These are phyloP conservation scores for Xylariaceae sp. DNA, from an alignment of 2,329 filamentous ascomycete species.

Conservation along the genomic window DNA sequence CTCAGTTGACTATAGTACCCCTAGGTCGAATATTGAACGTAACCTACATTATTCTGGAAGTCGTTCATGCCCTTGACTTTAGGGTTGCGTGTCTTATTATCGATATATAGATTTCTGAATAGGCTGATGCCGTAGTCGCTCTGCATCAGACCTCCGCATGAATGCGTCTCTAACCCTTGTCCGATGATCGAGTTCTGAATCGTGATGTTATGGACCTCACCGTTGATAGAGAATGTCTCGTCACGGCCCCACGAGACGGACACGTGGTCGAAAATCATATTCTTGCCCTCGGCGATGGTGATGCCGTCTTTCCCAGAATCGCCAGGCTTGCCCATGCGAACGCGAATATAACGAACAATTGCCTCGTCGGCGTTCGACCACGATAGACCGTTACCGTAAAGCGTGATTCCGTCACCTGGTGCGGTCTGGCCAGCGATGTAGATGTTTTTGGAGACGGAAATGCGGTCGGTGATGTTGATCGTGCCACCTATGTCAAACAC, in stretches of 20 bases:
- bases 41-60: conserved; percentile 47
- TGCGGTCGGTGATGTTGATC: conserved; percentile 49
- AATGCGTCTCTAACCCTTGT: conserved; percentile 56
- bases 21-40: neutral
- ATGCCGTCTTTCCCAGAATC: conserved; percentile 57
- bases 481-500: conserved; percentile 54
- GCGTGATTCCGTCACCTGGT: conserved; percentile 51
- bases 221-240: conserved; percentile 57
- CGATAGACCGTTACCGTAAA: conserved; percentile 57
- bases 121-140: conserved; percentile 52
- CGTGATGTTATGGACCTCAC: conserved; percentile 50
- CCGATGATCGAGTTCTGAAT: conserved; percentile 57
- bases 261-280: conserved; percentile 61
- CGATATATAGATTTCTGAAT: conserved; percentile 59
- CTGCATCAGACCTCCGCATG: conserved; percentile 55
- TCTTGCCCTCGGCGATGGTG: conserved; percentile 53
- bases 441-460: conserved; percentile 51
- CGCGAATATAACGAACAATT: conserved; percentile 58
- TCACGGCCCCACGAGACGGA: conserved; percentile 58
- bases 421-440: conserved; percentile 55
- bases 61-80: conserved; percentile 61
- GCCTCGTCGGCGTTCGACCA: conserved; percentile 55
- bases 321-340: conserved; percentile 56
- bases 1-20: conserved; percentile 33
- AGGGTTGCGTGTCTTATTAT: conserved; percentile 60